These are phyloP conservation scores for Wickerhamomyces rabaulensis DNA, from an alignment of 805 yeast species.

Conservation along the genomic window DNA sequence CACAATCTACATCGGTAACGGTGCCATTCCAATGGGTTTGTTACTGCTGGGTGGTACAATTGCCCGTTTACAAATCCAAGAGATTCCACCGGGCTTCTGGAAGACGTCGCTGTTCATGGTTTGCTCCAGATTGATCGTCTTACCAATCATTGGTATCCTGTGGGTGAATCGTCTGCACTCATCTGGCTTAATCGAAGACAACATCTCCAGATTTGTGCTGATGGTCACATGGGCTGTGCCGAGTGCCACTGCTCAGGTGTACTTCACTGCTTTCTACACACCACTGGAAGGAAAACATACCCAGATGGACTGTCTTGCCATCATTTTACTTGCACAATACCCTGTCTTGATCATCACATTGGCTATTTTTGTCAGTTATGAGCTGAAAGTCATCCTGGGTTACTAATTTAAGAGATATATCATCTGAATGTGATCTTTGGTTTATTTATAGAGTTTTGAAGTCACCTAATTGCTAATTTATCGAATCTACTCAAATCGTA, in stretches of 20 bases:
- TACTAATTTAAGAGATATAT: too few species aligned
- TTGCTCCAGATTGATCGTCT: conserved; percentile 50
- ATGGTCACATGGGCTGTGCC: conserved; percentile 78
- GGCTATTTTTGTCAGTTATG: conserved; percentile 49
- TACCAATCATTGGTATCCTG: conserved; percentile 76
- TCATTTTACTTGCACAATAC: conserved; percentile 71
- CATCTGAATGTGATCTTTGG: background rate
- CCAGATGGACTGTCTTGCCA: conserved; percentile 82
- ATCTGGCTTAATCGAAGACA: conserved; percentile 58
- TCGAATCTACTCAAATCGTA: too few species aligned
- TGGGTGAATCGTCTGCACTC: conserved; percentile 56
- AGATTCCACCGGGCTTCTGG: conserved; percentile 68
- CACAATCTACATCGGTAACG: conserved; percentile 73
- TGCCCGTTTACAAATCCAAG: conserved; percentile 58
- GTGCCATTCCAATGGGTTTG: conserved; percentile 85
- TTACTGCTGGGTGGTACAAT: conserved; percentile 82
- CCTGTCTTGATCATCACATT: conserved; percentile 59
- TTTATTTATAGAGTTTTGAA: background rate
- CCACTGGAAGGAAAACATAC: conserved; percentile 49
- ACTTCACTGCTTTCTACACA: conserved; percentile 82
- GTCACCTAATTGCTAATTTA: too few species aligned
- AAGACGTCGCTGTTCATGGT: conserved; percentile 57
- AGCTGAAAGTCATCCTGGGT: conserved; percentile 13
- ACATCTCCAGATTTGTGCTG: conserved; percentile 64
- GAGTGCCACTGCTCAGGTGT: conserved; percentile 82